A percentile compares a stretch with the other conserved stretches of the same genome.
These are phyloP conservation scores for Penicillium rolfsii DNA, from an alignment of 2,329 filamentous ascomycete species.

Conservation along the genomic window DNA sequence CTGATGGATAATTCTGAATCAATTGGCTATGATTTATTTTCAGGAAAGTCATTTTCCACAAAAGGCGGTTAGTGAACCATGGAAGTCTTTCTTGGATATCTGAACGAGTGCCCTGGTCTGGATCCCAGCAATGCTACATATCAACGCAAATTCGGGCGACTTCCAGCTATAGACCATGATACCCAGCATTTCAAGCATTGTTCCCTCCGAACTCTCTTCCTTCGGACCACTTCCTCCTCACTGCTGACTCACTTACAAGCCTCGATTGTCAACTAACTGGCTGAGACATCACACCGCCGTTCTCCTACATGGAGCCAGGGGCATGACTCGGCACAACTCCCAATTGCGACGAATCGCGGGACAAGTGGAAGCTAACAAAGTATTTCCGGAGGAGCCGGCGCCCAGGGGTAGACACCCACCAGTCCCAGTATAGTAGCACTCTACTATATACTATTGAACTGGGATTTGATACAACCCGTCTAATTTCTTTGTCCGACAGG, in stretches of 20 bases:
- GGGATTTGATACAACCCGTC: background rate
- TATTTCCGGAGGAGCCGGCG: background rate
- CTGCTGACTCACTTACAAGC: background rate
- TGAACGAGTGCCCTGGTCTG: too few relatives aligned
- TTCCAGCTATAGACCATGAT: background rate
- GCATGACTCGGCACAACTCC: background rate
- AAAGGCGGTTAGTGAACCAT: background rate
- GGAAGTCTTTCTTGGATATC: background rate
- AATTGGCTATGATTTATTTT: background rate
- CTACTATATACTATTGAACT: too few relatives aligned
- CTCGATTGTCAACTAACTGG: too few relatives aligned
- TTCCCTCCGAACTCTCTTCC: background rate
- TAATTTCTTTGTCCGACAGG: background rate
- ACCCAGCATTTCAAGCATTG: background rate
- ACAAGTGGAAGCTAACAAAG: background rate
- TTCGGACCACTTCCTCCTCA: background rate
- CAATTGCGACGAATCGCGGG: too few relatives aligned
- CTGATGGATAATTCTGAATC: background rate
- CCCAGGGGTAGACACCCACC: background rate
- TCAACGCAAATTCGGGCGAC: background rate
- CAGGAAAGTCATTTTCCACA: background rate
- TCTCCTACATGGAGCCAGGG: background rate
- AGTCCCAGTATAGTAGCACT: background rate
- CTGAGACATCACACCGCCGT: background rate
- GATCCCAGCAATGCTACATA: background rate